Evolutionary conservation across 2,329 filamentous ascomycete species (phyloP).

Genomic region (Hypoxylon sp.): DNA sequence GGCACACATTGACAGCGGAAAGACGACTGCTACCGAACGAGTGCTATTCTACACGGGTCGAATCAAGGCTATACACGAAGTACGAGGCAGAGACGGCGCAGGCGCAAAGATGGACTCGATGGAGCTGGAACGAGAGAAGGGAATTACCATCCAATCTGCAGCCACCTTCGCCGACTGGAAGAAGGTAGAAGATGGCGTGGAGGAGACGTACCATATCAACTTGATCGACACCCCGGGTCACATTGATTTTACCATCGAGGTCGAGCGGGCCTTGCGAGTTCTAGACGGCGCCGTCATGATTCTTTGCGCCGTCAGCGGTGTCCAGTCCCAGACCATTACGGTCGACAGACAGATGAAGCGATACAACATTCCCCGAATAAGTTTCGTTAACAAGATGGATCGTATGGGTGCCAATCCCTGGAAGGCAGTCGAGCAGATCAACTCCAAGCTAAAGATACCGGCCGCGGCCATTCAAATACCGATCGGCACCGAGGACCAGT

Average conservation of each 20-base stretch:
- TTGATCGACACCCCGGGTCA: slow-evolving; percentile 98
- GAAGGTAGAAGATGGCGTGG: slow-evolving; percentile 84
- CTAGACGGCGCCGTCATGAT: slow-evolving; percentile 99
- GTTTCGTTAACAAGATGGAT: slow-evolving; percentile 99
- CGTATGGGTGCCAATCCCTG: slow-evolving; percentile 98
- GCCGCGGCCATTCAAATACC: slow-evolving; percentile 95
- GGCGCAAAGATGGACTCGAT: slow-evolving; percentile 99
- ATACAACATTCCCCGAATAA: slow-evolving; percentile 95
- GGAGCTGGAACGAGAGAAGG: slow-evolving; percentile 98
- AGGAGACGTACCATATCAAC: slow-evolving; percentile 96
- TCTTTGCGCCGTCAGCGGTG: slow-evolving; percentile 94
- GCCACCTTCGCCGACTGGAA: slow-evolving; percentile 98
- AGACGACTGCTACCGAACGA: slow-evolving; percentile 95
- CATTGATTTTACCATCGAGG: slow-evolving; percentile 99
- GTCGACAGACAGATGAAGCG: slow-evolving; percentile 99
- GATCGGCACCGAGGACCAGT: slow-evolving; percentile 91
- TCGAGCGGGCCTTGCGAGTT: slow-evolving; percentile 93
- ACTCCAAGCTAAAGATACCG: slow-evolving; percentile 91
- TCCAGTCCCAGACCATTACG: slow-evolving; percentile 97
- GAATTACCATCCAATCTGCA: slow-evolving; percentile 98
- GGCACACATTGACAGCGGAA: slow-evolving; percentile 98
- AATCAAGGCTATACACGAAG: slow-evolving; percentile 97
- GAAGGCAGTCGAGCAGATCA: slow-evolving; percentile 98
- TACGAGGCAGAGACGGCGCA: slow-evolving; percentile 91
- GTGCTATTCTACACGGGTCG: slow-evolving; percentile 98